Evolutionary conservation across 73 alveolate genomes (phyloP), one percentile per base, ranked within the genome.

Genomic region (Uronychia setigera): DNA sequence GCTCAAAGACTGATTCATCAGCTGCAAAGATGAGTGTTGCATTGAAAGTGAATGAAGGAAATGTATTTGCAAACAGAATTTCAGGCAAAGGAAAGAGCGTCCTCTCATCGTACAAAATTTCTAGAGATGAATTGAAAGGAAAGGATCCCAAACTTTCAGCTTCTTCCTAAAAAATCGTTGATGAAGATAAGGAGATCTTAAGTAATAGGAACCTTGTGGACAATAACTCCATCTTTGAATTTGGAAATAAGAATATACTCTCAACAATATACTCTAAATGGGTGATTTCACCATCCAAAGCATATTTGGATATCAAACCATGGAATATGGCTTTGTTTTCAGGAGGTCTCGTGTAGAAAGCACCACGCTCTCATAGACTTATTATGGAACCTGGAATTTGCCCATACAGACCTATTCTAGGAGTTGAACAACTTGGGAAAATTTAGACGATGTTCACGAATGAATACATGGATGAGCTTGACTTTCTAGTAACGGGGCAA

Each of bases 311-410:
- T 19, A 5, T 46, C 19, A 46, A 46, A 46, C 67, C 67, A 11
- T 46, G 67, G 67, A 46, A 46, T 19, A 46, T 46, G 67, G 67
- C 67, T 46, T 19, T 46, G 5, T 46, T 46, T 46, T 46, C 67
- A 46, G 67, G 67, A 11, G 67, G 67, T 46, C 67, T 46, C 67
- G 67, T 46, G n/a, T 46, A 46, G 67, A 46, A 46, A 19, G 67
- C 5, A 11, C 67, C 67, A 46, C 5, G 67, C n/a, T 19, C 5
- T 5, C 67, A 46, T 19, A 46, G 67, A 46, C n/a, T 46, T 11
- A 46, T 11, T 19, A 5, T 46, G 5, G 5, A 5, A 46, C 67
- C 67, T 11, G 67, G 67, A 19, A 11, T 46, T 46, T 46, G 67
- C 67, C 67, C 67, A 46, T 46, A 46, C 19, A 46, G 67, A 19